Evolutionary conservation across 495 filamentous ascomycete species (phyloP), one percentile per base, ranked within the genome.

Genomic region (Talaromyces adpressus): DNA sequence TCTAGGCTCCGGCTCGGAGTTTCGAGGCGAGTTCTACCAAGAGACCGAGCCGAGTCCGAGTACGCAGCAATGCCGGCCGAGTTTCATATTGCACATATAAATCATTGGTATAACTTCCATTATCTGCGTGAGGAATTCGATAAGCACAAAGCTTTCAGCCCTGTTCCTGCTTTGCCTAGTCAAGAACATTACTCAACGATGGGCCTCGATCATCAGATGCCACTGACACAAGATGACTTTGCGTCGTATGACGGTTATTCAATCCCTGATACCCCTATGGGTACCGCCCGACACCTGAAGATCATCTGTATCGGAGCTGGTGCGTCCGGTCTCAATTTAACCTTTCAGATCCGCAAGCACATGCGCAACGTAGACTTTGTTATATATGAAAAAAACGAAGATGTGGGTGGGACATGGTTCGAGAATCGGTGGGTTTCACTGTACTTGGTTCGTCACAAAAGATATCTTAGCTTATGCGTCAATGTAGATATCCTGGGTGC

Each of bases 381-480:
- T 22, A 83, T 87, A 59, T 91, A 88, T 70, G 88, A 91, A 70
- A 90, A 90, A 79, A 91, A 90, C 66, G 69, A 69, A 6, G 84
- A 83, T 20, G 76, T 87, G 59, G 82, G 84, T 4, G 86, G 86
- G 4, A 85, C 84, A 1, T 89, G 86, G 85, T 83, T 80, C 59
- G 84, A 86, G 68, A 87, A 88, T 62, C 74, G 76, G 58, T 88
- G 6, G 16, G 47, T 23, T 18, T 80, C 75, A 27, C 20, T 80
- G 39, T 3, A 74, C 75, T 79, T 18, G 30, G 32, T 45, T 3
- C 9, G 20, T 25, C 11, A 45, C 9, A n/a, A n/a, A 4, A 27
- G 25, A 27, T 45, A 11, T 34, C 9, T 22, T 27, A 1, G 20
- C 34, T 14, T 41, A 18, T 60, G 16, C 4, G 18, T 41, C 39